A percentile compares a stretch with the other conserved stretches of the same genome.
phyloP scores from a whole-genome alignment of 163 green algal species.

The Picocystis sp. region DNA sequence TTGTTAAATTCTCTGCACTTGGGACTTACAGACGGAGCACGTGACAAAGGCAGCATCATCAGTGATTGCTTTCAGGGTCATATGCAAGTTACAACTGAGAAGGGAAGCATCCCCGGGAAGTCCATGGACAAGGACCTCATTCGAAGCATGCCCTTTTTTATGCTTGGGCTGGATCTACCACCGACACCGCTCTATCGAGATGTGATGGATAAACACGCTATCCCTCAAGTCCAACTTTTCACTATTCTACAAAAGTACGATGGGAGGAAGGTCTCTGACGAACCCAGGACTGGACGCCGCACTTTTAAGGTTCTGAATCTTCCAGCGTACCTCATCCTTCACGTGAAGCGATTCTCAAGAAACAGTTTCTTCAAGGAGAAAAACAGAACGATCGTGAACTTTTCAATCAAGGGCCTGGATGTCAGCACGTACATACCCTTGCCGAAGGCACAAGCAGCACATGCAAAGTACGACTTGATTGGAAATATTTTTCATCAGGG shows the following conservation, averaged over 20 bases:
- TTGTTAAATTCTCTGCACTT: conserved; percentile 81
- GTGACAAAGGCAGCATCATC: conserved; percentile 63
- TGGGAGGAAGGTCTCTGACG: conserved; percentile 46
- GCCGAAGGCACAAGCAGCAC: conserved; percentile 14
- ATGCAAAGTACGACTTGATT: conserved; percentile 72
- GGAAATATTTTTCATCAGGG: conserved; percentile 87
- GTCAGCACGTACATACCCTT: conserved; percentile 61
- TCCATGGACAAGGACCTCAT: conserved; percentile 8
- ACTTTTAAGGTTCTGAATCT: conserved; percentile 59
- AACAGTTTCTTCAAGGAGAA: conserved; percentile 96
- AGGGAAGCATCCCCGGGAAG: conserved; percentile 45
- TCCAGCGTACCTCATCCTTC: conserved; percentile 69
- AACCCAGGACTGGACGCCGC: conserved; percentile 50
- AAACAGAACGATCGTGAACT: conserved; percentile 98
- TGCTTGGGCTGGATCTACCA: conserved; percentile 77
- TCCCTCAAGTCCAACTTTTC: conserved; percentile 77
- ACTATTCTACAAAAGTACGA: conserved; percentile 88
- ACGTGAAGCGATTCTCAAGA: conserved; percentile 85
- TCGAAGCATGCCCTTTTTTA: conserved; percentile 37
- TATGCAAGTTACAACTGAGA: conserved; percentile 72
- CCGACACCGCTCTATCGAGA: conserved; percentile 82
- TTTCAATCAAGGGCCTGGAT: conserved; percentile 80
- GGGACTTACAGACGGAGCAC: conserved; percentile 68
- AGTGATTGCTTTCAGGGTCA: conserved; percentile 79
- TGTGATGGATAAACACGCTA: conserved; percentile 78